Conservation (phyloP, 495 filamentous ascomycete species). For the Xylaria curta region DNA sequence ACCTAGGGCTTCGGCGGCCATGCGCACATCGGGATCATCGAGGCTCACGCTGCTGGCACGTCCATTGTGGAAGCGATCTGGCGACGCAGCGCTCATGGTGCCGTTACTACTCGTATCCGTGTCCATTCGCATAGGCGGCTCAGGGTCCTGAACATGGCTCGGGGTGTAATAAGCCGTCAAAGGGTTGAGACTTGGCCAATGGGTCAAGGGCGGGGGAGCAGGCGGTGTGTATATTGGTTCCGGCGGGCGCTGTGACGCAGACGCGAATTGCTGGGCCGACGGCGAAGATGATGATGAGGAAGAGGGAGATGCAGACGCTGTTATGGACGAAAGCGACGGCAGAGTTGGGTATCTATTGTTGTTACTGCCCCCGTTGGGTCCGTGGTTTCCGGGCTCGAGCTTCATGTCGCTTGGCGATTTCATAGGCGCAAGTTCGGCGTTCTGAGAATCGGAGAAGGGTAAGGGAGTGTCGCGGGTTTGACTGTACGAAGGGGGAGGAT, state of each 20-base stretch:
- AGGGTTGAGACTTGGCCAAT: conserved; percentile 62
- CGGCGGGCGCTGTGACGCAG: conserved; percentile 33
- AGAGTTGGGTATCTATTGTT: conserved; percentile 33
- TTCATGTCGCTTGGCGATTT: conserved; percentile 36
- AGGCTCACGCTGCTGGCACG: conserved; percentile 67
- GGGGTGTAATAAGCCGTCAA: conserved; percentile 59
- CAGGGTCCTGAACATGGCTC: conserved; percentile 45
- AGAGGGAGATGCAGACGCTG: conserved; percentile 30
- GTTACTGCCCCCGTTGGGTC: conserved; percentile 25
- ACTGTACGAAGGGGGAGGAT: conserved; percentile 48
- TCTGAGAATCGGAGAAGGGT: conserved; percentile 43
- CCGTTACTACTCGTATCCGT: conserved; percentile 43
- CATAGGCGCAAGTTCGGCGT: conserved; percentile 52
- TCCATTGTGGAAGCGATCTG: conserved; percentile 46
- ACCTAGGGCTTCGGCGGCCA: conserved; percentile 85
- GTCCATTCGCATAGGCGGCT: conserved; percentile 44
- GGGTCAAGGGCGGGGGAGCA: conserved; percentile 34
- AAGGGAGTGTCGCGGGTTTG: conserved; percentile 48
- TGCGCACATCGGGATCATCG: conserved; percentile 80
- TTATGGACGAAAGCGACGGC: conserved; percentile 53
- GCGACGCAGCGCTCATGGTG: conserved; percentile 45
- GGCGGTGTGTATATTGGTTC: conserved; percentile 41
- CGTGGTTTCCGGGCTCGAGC: conserved; percentile 27
- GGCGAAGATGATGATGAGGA: conserved; percentile 29
- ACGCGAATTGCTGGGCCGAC: conserved; percentile 24